Evolutionary conservation across 345 rosid genomes (phyloP).

Genomic region (Ceriops zippeliana): DNA sequence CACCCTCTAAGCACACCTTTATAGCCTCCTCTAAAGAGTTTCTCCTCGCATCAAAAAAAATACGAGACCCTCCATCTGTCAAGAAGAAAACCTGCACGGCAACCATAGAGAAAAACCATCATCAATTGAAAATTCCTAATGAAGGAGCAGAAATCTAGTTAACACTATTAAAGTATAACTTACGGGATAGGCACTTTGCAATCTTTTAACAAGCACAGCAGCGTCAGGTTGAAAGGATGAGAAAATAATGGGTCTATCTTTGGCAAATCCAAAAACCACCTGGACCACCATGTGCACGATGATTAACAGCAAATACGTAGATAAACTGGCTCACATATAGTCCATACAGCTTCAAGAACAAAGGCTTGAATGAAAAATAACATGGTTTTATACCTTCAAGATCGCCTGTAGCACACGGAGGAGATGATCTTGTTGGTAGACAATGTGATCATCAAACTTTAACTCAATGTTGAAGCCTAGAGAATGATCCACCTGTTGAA

Average conservation of each 20-base stretch:
- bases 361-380: neutral
- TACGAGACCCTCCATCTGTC: conserved; percentile 60
- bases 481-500: conserved; percentile 60
- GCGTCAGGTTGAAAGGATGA: conserved; percentile 95
- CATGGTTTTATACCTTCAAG: conserved; percentile 39
- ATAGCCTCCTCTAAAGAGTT: conserved; percentile 87
- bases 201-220: conserved; percentile 56
- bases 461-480: conserved; percentile 88
- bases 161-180: conserved; percentile 12
- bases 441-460: conserved; percentile 78
- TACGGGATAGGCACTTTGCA: conserved; percentile 79
- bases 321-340: too few species aligned
- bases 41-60: conserved; percentile 62
- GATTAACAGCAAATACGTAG: neutral
- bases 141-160: neutral
- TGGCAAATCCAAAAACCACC: conserved; percentile 60
- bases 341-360: too few species aligned
- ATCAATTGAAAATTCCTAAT: neutral
- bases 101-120: neutral
- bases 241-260: conserved; percentile 69
- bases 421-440: conserved; percentile 59
- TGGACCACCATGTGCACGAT: conserved; percentile 2
- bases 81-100: conserved; percentile 69
- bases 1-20: conserved; percentile 68
- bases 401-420: conserved; percentile 53